phyloP scores from a whole-genome alignment of 2,329 filamentous ascomycete genomes.

The Chaetomium strumarium region DNA sequence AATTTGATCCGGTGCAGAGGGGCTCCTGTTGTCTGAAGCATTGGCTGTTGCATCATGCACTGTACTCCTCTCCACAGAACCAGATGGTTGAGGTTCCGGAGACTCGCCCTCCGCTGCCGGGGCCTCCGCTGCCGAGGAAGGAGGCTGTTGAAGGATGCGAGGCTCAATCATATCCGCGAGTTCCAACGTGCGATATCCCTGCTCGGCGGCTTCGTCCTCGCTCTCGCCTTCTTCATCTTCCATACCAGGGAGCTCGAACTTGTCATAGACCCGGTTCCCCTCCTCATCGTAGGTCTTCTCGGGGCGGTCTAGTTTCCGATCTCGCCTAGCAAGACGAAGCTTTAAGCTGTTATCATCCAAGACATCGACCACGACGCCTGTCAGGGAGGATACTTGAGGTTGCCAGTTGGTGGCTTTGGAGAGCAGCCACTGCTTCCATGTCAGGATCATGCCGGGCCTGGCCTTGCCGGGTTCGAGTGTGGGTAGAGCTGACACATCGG shows the following conservation, averaged over 20 bases:
- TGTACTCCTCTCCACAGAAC: not conserved
- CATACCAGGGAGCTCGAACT: constrained; percentile 67
- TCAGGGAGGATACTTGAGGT: constrained; percentile 57
- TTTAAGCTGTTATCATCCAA: constrained; percentile 49
- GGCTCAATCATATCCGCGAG: constrained; percentile 63
- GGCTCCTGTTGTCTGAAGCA: not conserved
- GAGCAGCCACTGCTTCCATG: constrained; percentile 60
- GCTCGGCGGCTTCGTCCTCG: constrained; percentile 44
- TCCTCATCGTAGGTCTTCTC: constrained; percentile 57
- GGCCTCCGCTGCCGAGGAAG: no score
- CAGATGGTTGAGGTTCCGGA: not conserved
- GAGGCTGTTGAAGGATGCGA: constrained; percentile 50
- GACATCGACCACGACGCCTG: constrained; percentile 57
- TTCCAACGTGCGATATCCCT: constrained; percentile 54
- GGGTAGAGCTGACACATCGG: constrained; percentile 50
- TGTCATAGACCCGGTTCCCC: constrained; percentile 67
- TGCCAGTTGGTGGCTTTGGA: constrained; percentile 60
- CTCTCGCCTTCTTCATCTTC: constrained; percentile 43
- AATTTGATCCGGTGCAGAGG: not conserved
- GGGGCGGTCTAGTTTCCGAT: constrained; percentile 51
- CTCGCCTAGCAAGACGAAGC: constrained; percentile 63
- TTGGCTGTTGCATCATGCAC: not conserved
- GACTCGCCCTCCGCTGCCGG: constrained; percentile 2
- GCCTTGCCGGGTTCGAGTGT: constrained; percentile 43
- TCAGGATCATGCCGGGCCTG: constrained; percentile 56